Conservation (phyloP, 768 basidiomycete species). For the Leccinum variicolor region DNA sequence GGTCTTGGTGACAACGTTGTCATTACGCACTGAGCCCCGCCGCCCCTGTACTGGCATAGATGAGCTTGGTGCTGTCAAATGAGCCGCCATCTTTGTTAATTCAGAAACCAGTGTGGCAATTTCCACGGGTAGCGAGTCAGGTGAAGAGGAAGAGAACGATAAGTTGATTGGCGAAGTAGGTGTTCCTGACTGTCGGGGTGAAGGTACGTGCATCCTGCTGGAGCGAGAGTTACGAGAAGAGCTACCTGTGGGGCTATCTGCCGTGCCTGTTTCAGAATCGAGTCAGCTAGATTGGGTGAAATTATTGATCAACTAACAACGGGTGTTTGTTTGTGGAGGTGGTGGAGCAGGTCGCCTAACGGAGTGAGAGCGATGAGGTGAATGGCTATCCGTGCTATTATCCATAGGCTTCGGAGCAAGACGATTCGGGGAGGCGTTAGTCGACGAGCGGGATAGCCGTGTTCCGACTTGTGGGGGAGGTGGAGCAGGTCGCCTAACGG, state of each 20-base stretch:
- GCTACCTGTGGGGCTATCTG: background rate
- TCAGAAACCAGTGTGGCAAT: background rate
- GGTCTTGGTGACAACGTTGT: background rate
- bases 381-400: background rate
- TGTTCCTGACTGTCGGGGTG: conserved; percentile 1
- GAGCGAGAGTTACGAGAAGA: background rate
- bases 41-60: background rate
- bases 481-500: conserved; percentile 9
- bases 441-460: background rate
- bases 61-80: rapidly evolving
- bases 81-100: background rate
- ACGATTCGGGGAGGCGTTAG: background rate
- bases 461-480: background rate
- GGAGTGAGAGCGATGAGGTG: background rate
- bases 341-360: conserved; percentile 10
- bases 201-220: conserved; percentile 4
- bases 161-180: background rate
- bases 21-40: background rate
- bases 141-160: background rate
- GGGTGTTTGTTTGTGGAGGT: background rate
- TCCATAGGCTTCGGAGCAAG: background rate
- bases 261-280: background rate
- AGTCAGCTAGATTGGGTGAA: background rate
- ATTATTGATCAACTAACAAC: background rate
- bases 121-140: background rate